Evolutionary conservation across 306 rosid genomes (phyloP), one percentile per base, ranked within the genome.

Genomic region (Rubus idaeus): DNA sequence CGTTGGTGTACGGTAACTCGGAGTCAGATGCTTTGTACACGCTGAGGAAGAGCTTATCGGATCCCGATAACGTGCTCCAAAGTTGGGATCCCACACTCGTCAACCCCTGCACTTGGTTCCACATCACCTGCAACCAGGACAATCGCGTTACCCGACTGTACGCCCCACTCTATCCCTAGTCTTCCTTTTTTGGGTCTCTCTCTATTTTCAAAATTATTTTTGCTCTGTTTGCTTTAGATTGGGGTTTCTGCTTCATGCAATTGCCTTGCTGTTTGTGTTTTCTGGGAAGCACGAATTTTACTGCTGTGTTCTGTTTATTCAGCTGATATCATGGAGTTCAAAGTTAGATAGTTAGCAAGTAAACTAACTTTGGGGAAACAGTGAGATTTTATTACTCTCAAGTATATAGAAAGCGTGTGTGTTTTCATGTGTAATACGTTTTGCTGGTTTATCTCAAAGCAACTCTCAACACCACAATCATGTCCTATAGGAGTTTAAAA

Each of bases 1-100:
- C 78, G 21, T 41, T 78, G 10, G 92, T 77, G 2, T 30, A 1
- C 21, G 91, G 85, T 0, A 94, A 94, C 87, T 88, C 95, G 37
- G 98, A 94, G 86, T 97, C 97, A 2, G 98, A 92, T 76, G 97
- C 97, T 14, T 94, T 94, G 10, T 92, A 85, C 76, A 87, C 95
- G 46, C 90, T 94, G 16, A 82, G 93, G 42, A 85, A 89, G 71
- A 92, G 96, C 86, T 82, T 94, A 5, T 85, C 89, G 44, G 97
- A 94, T 87, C 97, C 97, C 0, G 92, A 87, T 78, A 90, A 90
- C 81, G 92, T 92, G 5, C 97, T 94, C 41, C 96, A 92, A 83
- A 94, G 98, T 81, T 94, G 98, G 98, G 98, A 94, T 88, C 93
- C 98, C 39, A 94, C 95, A 11, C 96, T 94, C 20, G 98, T 94